These are phyloP conservation scores for Paxillus ammoniavirescens DNA, from an alignment of 768 basidiomycete species.

Conservation along the genomic window DNA sequence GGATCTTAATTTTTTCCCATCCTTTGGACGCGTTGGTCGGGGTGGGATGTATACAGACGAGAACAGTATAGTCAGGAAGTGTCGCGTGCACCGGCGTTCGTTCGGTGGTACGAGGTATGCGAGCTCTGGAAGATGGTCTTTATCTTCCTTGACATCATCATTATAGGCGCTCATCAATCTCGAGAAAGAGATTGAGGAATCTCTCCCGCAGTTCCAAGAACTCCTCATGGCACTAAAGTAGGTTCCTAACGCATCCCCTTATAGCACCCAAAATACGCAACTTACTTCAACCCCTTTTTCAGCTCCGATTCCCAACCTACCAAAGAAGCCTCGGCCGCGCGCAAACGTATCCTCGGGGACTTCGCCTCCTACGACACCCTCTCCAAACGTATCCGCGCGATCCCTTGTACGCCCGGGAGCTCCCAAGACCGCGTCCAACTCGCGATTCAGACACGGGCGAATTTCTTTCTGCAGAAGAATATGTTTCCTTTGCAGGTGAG, in stretches of 20 bases:
- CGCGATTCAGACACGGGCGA: slow-evolving; percentile 76
- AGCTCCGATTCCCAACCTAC: slow-evolving; percentile 52
- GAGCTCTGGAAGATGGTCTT: not conserved
- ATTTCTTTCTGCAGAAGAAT: slow-evolving; percentile 81
- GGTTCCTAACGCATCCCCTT: not conserved
- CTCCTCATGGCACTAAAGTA: slow-evolving; percentile 71
- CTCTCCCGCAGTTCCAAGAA: slow-evolving; percentile 87
- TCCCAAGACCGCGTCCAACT: slow-evolving; percentile 84
- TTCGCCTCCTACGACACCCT: slow-evolving; percentile 89
- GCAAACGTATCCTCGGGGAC: slow-evolving; percentile 80
- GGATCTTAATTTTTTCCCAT: not conserved
- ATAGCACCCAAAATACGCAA: slow-evolving; percentile 24
- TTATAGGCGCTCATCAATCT: slow-evolving; percentile 63
- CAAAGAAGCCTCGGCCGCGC: slow-evolving; percentile 64
- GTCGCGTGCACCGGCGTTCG: slow-evolving; percentile 55
- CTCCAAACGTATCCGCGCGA: slow-evolving; percentile 76
- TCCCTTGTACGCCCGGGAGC: slow-evolving; percentile 65
- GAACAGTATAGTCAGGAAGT: slow-evolving; percentile 77
- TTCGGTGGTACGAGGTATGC: slow-evolving; percentile 68
- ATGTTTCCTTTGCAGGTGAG: slow-evolving; percentile 59
- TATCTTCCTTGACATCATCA: not conserved
- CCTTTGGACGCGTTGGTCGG: not conserved
- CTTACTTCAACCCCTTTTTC: not conserved
- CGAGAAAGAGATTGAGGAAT: slow-evolving; percentile 88
- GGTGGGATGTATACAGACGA: slow-evolving; percentile 44